Percentiles rank a stretch among this genome's conserved stretches.
phyloP scores from a whole-genome alignment of 306 rosid species.

The Vigna trinervia region DNA sequence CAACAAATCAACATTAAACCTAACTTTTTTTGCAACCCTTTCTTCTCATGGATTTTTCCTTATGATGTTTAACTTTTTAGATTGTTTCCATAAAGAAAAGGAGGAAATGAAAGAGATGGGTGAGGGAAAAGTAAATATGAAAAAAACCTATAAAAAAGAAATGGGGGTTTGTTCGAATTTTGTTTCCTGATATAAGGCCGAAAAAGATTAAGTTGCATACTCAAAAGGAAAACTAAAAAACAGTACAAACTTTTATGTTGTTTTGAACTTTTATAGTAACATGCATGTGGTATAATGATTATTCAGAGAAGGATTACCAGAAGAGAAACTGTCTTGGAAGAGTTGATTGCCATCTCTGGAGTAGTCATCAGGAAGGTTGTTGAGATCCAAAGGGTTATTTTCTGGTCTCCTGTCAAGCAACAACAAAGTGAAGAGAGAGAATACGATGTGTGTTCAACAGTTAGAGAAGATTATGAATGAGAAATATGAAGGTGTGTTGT shows the following conservation, averaged over 20 bases:
- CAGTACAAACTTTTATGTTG: neutral
- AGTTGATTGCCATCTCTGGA: slow-evolving; percentile 63
- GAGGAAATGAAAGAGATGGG: neutral
- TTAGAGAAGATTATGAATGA: neutral
- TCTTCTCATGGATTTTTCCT: neutral
- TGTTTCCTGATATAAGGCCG: neutral
- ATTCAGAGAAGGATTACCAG: slow-evolving; percentile 42
- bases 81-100: neutral
- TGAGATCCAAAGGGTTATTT: slow-evolving; percentile 83
- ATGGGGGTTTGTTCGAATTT: no score
- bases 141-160: neutral
- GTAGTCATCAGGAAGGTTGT: slow-evolving; percentile 84
- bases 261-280: slow-evolving; percentile 21
- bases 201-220: neutral
- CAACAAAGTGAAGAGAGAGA: slow-evolving; percentile 33
- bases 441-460: neutral
- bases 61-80: neutral
- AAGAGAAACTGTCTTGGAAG: slow-evolving; percentile 54
- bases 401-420: slow-evolving; percentile 74
- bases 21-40: neutral
- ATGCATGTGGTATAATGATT: neutral
- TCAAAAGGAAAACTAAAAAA: neutral
- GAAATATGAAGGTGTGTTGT: slow-evolving; percentile 1
- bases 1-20: neutral
- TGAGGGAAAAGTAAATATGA: neutral